Evolutionary conservation across 2,329 filamentous ascomycete species (phyloP).

Genomic region (Remersonia thermophila): DNA sequence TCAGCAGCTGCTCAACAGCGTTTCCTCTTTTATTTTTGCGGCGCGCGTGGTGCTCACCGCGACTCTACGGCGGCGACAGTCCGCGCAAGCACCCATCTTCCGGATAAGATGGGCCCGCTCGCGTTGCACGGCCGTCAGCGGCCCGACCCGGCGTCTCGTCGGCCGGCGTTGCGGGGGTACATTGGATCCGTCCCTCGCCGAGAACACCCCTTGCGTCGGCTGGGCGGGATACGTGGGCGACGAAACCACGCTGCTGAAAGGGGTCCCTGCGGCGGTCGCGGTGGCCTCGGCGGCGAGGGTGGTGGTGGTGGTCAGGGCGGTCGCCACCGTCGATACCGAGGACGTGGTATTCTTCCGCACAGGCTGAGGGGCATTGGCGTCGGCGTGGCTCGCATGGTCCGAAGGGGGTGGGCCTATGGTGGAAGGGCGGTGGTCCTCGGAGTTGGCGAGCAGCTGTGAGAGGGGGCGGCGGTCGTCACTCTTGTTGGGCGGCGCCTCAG

Average conservation of each 20-base stretch:
- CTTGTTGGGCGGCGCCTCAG: conserved; percentile 21
- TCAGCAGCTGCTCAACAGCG: conserved; percentile 46
- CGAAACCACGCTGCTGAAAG: conserved; percentile 41
- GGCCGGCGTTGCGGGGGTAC: conserved; percentile 40
- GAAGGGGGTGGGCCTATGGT: background rate
- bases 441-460: conserved; percentile 13
- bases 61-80: conserved; percentile 44
- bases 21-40: conserved; percentile 31
- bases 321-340: conserved; percentile 40
- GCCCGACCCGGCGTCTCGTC: conserved; percentile 46
- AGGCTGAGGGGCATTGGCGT: conserved; percentile 13
- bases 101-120: conserved; percentile 47
- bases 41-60: conserved; percentile 36
- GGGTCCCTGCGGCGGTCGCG: conserved; percentile 36
- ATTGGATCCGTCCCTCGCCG: conserved; percentile 42
- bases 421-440: conserved; percentile 7
- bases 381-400: conserved; percentile 1
- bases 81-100: conserved; percentile 45
- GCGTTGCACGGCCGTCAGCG: conserved; percentile 44
- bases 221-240: conserved; percentile 29
- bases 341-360: conserved; percentile 39
- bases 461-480: conserved; percentile 16
- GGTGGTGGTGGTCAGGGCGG: conserved; percentile 28
- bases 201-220: conserved; percentile 37
- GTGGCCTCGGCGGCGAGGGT: conserved; percentile 28